Conservation (phyloP, 2,329 filamentous ascomycete genomes). For the Fusarium haematococcum region DNA sequence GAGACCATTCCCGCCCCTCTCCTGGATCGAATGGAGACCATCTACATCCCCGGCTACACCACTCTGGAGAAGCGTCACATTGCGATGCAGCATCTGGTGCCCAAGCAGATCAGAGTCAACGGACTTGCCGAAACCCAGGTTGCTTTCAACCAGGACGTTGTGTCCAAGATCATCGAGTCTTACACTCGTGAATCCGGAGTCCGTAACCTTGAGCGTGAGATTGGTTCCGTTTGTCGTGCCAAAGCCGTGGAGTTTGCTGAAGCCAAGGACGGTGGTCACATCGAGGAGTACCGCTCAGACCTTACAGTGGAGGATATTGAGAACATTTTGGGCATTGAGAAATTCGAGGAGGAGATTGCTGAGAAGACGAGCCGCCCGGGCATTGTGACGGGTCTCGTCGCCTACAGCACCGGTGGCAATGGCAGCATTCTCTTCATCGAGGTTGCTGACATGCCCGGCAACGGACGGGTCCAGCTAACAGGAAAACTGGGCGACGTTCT, state of each 20-base stretch:
- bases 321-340: conserved; percentile 90
- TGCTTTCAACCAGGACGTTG: conserved; percentile 80
- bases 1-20: conserved; percentile 96
- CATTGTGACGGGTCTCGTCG: conserved; percentile 95
- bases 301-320: conserved; percentile 87
- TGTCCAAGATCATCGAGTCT: conserved; percentile 94
- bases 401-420: conserved; percentile 91
- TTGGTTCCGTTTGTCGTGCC: conserved; percentile 91
- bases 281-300: conserved; percentile 77
- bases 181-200: conserved; percentile 98
- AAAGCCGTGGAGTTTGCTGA: conserved; percentile 97
- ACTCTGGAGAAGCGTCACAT: conserved; percentile 98
- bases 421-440: conserved; percentile 98
- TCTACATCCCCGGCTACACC: conserved; percentile 93
- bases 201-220: conserved; percentile 94
- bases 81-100: conserved; percentile 90
- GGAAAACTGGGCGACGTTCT: conserved; percentile 96
- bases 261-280: conserved; percentile 78
- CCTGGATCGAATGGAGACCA: conserved; percentile 97
- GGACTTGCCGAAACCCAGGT: conserved; percentile 83
- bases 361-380: conserved; percentile 87
- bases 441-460: conserved; percentile 96
- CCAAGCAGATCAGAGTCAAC: conserved; percentile 94
- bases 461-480: conserved; percentile 91
- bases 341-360: conserved; percentile 94